Conservation (phyloP, 257 asterid species). For the Thymus mandschuricus region DNA sequence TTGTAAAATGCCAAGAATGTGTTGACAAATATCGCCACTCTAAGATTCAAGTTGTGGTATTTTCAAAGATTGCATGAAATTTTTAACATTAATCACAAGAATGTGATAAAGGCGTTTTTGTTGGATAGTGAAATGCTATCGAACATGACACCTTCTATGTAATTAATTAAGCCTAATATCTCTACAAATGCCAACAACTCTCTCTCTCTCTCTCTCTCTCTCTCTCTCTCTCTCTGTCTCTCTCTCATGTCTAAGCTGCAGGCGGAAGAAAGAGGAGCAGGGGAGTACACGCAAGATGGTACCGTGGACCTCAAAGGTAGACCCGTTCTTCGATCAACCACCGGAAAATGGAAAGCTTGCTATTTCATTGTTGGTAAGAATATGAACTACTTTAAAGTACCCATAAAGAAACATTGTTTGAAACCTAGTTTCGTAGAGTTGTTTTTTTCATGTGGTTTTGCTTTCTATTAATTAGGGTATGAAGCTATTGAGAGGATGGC, state of each 20-base stretch:
- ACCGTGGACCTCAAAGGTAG: constrained; percentile 65
- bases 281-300: constrained; percentile 71
- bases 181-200: background rate
- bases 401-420: too few species aligned
- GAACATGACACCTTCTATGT: background rate
- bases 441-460: background rate
- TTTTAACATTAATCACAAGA: background rate
- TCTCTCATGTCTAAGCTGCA: constrained; percentile 22
- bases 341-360: constrained; percentile 82
- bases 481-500: constrained; percentile 84
- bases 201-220: constrained; percentile 17
- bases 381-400: background rate
- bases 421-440: too few species aligned
- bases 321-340: constrained; percentile 58
- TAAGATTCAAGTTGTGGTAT: background rate
- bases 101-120: background rate
- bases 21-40: background rate
- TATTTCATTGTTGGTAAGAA: constrained; percentile 67
- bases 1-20: background rate
- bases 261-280: constrained; percentile 49
- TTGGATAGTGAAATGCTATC: background rate
- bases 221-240: constrained; percentile 22
- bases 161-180: background rate
- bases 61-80: background rate
- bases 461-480: constrained; percentile 48